phyloP scores from a whole-genome alignment of 1,284 basidiomycete genomes.

The Wallemia hederae region DNA sequence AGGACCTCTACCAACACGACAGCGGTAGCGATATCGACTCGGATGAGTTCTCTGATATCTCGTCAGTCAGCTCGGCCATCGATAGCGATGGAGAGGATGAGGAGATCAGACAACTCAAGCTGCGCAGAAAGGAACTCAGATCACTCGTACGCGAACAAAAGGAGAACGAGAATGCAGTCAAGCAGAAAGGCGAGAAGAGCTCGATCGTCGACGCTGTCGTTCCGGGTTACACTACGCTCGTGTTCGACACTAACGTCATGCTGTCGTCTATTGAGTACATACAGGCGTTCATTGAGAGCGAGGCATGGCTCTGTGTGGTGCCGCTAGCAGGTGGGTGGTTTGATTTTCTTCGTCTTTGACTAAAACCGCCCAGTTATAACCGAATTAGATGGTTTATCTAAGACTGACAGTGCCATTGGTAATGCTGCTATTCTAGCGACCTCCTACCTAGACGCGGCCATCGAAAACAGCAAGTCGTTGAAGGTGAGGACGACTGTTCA shows the following conservation, averaged over 20 bases:
- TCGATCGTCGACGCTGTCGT: slow-evolving; percentile 19
- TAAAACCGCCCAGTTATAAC: slow-evolving; percentile 33
- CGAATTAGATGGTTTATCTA: slow-evolving; percentile 68
- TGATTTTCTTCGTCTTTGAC: not conserved
- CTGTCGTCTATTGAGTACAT: slow-evolving; percentile 47
- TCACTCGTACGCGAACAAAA: slow-evolving; percentile 3
- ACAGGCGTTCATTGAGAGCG: slow-evolving; percentile 41
- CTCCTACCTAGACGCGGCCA: slow-evolving; percentile 21
- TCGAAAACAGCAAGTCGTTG: not conserved
- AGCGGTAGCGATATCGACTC: not conserved
- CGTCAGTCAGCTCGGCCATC: slow-evolving; percentile 2
- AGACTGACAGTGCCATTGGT: slow-evolving; percentile 34
- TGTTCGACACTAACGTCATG: slow-evolving; percentile 82
- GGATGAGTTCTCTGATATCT: not conserved
- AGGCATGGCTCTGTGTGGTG: slow-evolving; percentile 61
- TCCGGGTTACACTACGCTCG: slow-evolving; percentile 62
- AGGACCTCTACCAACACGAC: not conserved
- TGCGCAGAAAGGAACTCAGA: slow-evolving; percentile 7
- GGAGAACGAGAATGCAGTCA: slow-evolving; percentile 7
- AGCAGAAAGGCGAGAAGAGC: slow-evolving; percentile 4
- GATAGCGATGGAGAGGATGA: slow-evolving; percentile 31
- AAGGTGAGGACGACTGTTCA: slow-evolving; percentile 19
- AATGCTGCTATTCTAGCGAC: slow-evolving; percentile 36
- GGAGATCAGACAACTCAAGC: slow-evolving; percentile 13
- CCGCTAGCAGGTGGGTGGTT: slow-evolving; percentile 32